These are phyloP conservation scores for Cicer arietinum DNA, from an alignment of 306 rosid species.

Conservation along the genomic window DNA sequence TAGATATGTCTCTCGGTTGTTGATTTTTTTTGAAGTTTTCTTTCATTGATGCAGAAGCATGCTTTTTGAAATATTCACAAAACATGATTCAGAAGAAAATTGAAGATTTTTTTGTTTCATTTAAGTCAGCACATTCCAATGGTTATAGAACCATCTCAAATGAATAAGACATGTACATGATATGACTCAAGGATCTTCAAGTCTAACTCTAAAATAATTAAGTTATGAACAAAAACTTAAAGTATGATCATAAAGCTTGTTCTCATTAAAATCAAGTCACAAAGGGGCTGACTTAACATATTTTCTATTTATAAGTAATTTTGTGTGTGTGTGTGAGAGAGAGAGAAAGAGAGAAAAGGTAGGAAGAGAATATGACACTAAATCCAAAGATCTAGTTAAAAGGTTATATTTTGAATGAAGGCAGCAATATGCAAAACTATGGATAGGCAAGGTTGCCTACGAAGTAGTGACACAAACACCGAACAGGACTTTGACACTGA, in stretches of 20 bases:
- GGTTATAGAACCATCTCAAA: background rate
- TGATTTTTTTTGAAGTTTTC: background rate
- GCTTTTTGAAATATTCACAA: background rate
- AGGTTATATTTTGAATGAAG: background rate
- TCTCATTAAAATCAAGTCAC: background rate
- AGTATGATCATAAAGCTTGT: background rate
- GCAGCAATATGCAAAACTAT: too few relatives aligned
- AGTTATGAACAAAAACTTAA: background rate
- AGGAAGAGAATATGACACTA: background rate
- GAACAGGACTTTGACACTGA: too few relatives aligned
- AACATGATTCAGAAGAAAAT: background rate
- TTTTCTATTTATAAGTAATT: too few relatives aligned
- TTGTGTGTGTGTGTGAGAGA: too few relatives aligned
- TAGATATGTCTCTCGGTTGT: background rate
- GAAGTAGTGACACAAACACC: too few relatives aligned
- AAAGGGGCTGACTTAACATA: background rate
- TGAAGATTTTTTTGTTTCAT: background rate
- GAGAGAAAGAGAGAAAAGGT: background rate
- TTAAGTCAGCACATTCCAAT: background rate
- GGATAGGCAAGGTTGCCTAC: too few relatives aligned
- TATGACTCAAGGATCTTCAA: background rate
- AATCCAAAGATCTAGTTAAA: background rate
- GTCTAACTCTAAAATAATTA: background rate
- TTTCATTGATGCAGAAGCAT: constrained; percentile 2
- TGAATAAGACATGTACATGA: background rate